These are phyloP conservation scores for Pholiota conissans DNA, from an alignment of 768 basidiomycete genomes.

Conservation along the genomic window DNA sequence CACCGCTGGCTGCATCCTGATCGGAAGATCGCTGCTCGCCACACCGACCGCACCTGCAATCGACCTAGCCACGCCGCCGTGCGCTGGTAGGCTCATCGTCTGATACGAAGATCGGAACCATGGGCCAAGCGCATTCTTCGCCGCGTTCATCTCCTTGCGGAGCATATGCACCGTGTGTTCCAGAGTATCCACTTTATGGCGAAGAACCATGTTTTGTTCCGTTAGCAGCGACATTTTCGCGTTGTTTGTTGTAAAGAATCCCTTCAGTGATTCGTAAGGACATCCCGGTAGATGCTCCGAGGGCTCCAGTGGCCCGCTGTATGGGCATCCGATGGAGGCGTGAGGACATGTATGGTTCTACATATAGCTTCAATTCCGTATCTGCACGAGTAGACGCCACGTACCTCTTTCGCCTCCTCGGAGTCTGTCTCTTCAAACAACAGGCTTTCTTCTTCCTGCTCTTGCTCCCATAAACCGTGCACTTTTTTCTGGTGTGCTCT, in stretches of 20 bases:
- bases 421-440: background rate
- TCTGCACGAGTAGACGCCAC: background rate
- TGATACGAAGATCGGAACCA: conserved; percentile 26
- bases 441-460: conserved; percentile 1
- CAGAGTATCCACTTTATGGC: conserved; percentile 54
- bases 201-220: conserved; percentile 67
- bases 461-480: conserved; percentile 13
- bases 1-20: conserved; percentile 19
- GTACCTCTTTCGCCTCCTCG: conserved; percentile 6
- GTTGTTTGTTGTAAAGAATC: conserved; percentile 50
- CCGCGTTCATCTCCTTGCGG: conserved; percentile 55
- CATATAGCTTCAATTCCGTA: background rate
- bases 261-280: conserved; percentile 61
- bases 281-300: conserved; percentile 31
- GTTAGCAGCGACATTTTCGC: conserved; percentile 41
- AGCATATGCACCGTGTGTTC: conserved; percentile 54
- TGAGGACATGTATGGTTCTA: conserved; percentile 34
- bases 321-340: conserved; percentile 49
- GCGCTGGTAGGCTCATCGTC: background rate
- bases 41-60: background rate
- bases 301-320: conserved; percentile 42
- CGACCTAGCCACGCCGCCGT: background rate
- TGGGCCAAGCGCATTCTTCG: conserved; percentile 61
- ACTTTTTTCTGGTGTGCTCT: conserved; percentile 24
- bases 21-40: conserved; percentile 18